Conservation (phyloP, 2,329 filamentous ascomycete genomes). For the Exophiala sp. region DNA sequence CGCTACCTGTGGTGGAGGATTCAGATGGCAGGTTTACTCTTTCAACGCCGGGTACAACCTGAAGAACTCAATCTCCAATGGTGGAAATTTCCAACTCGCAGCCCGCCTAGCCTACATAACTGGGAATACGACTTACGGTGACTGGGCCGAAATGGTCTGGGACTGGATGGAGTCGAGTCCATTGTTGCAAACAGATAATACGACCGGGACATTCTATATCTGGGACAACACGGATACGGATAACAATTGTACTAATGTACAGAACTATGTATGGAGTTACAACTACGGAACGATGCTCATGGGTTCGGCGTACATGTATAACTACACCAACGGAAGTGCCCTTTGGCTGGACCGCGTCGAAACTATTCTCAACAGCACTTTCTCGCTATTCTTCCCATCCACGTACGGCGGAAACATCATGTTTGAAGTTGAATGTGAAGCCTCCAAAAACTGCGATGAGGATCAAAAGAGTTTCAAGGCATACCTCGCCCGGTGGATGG, state of each 20-base stretch:
- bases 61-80: slow-evolving; percentile 59
- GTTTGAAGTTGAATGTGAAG: slow-evolving; percentile 60
- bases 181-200: slow-evolving; percentile 42
- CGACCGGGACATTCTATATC: slow-evolving; percentile 48
- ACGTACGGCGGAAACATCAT: slow-evolving; percentile 51
- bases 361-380: slow-evolving; percentile 53
- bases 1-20: slow-evolving; percentile 64
- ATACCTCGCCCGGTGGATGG: slow-evolving; percentile 60
- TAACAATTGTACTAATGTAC: slow-evolving; percentile 48
- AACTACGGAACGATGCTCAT: slow-evolving; percentile 55
- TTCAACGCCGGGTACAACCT: slow-evolving; percentile 66
- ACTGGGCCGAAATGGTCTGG: slow-evolving; percentile 66
- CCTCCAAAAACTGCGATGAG: slow-evolving; percentile 52
- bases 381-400: slow-evolving; percentile 50
- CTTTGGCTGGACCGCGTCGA: slow-evolving; percentile 53
- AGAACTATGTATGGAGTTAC: slow-evolving; percentile 56
- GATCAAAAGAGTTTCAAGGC: slow-evolving; percentile 65
- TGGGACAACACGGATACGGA: slow-evolving; percentile 54
- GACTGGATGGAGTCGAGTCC: slow-evolving; percentile 49
- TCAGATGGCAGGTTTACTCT: slow-evolving; percentile 80
- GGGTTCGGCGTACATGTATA: slow-evolving; percentile 56
- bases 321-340: slow-evolving; percentile 40
- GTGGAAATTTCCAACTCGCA: slow-evolving; percentile 55
- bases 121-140: slow-evolving; percentile 69
- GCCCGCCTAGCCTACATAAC: slow-evolving; percentile 74